phyloP scores from a whole-genome alignment of 331 rosid genomes.

The Rhamnella rubrinervis region DNA sequence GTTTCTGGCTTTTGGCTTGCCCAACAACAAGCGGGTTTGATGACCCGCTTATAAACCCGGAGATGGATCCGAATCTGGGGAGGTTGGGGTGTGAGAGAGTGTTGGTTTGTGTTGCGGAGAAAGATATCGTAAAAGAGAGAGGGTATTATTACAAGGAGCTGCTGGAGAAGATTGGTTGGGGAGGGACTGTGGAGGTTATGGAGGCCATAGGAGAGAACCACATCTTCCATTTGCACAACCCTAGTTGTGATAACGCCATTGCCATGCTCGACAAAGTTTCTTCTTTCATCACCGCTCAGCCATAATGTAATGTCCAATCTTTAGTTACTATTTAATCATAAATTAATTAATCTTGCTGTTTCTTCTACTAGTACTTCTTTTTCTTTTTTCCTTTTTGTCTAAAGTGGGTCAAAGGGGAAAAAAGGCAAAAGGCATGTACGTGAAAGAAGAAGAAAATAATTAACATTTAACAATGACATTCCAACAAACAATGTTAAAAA shows the following conservation, averaged over 20 bases:
- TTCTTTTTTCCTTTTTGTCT: no score
- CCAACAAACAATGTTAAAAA: no score
- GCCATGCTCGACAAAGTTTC: neutral
- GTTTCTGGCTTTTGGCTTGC: conserved; percentile 6
- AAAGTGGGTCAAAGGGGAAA: no score
- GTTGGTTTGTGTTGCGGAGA: conserved; percentile 39
- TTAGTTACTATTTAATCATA: no score
- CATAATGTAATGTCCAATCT: no score
- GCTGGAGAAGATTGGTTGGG: conserved; percentile 29
- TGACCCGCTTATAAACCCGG: conserved; percentile 15
- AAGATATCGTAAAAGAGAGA: conserved; percentile 18
- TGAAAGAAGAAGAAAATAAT: no score
- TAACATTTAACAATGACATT: no score
- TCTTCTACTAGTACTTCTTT: no score
- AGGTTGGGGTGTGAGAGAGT: conserved; percentile 33
- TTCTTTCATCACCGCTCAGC: neutral
- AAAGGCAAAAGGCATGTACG: no score
- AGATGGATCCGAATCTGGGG: conserved; percentile 9
- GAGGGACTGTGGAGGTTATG: conserved; percentile 14
- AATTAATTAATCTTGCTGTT: no score
- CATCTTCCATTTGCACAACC: conserved; percentile 13
- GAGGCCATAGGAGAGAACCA: conserved; percentile 15
- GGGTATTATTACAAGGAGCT: conserved; percentile 27
- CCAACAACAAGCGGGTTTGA: conserved; percentile 16
- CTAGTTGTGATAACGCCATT: neutral